phyloP scores from a whole-genome alignment of 768 basidiomycete genomes.

The Clitopilus passeckerianus region DNA sequence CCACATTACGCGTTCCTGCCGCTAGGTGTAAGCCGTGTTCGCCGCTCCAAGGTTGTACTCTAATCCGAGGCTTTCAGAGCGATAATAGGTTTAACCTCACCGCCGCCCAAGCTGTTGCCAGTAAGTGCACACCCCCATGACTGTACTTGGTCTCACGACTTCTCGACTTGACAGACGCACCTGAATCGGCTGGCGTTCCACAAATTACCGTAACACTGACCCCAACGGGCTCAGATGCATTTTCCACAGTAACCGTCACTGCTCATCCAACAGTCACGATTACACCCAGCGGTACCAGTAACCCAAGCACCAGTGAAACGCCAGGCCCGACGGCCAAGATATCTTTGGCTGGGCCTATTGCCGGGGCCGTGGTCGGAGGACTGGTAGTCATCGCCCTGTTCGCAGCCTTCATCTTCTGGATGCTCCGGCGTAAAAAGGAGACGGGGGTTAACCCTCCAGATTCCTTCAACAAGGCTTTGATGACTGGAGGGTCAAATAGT shows the following conservation, averaged over 20 bases:
- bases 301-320: not conserved
- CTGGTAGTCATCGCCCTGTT: not conserved
- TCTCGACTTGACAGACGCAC: not conserved
- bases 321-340: not conserved
- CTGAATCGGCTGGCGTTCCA: not conserved
- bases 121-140: not conserved
- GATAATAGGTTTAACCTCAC: not conserved
- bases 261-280: not conserved
- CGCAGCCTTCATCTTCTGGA: not conserved
- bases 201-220: not conserved
- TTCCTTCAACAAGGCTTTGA: not conserved
- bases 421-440: not conserved
- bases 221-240: not conserved
- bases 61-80: not conserved
- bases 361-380: not conserved
- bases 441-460: not conserved
- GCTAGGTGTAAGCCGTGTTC: not conserved
- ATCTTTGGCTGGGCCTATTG: not conserved
- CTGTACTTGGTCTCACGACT: not conserved
- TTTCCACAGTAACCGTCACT: not conserved
- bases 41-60: not conserved
- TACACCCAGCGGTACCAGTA: not conserved
- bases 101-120: not conserved
- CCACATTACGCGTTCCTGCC: not conserved
- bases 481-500: not conserved